Percentiles rank a stretch among this genome's conserved stretches.
These are phyloP conservation scores for Neophaeococcomyces aloes DNA, from an alignment of 2,329 filamentous ascomycete genomes.

Conservation along the genomic window DNA sequence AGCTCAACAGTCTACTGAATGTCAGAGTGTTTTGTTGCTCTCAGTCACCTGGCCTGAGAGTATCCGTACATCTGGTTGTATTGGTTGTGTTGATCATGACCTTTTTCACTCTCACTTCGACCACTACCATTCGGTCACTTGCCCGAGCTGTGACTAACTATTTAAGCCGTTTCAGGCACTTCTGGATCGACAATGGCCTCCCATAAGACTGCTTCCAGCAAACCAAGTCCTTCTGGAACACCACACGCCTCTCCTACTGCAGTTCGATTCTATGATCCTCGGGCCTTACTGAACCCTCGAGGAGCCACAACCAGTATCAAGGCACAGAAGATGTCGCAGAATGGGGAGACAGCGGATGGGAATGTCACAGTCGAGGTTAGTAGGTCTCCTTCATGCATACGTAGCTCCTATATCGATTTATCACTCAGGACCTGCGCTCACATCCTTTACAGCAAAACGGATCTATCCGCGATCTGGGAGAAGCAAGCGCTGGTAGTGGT, in stretches of 20 bases:
- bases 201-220: neutral
- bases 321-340: neutral
- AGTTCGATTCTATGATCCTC: conserved; percentile 13
- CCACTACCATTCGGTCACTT: neutral
- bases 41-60: too few species aligned
- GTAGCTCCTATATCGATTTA: neutral
- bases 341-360: neutral
- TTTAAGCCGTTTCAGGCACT: neutral
- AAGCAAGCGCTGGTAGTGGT: conserved; percentile 62
- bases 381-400: neutral
- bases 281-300: conserved; percentile 16
- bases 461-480: conserved; percentile 51
- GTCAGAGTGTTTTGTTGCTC: too few species aligned
- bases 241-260: conserved; percentile 1
- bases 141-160: neutral
- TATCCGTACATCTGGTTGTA: too few species aligned
- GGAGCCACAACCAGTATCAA: conserved; percentile 7
- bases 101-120: neutral
- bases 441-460: neutral
- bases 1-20: too few species aligned
- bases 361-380: neutral
- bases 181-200: neutral
- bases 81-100: neutral
- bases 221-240: neutral
- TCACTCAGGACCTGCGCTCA: too few species aligned